Percentiles rank a stretch among this genome's conserved stretches.
phyloP scores from a whole-genome alignment of 768 basidiomycete species.

The Cystobasidiopsis lactophilus region DNA sequence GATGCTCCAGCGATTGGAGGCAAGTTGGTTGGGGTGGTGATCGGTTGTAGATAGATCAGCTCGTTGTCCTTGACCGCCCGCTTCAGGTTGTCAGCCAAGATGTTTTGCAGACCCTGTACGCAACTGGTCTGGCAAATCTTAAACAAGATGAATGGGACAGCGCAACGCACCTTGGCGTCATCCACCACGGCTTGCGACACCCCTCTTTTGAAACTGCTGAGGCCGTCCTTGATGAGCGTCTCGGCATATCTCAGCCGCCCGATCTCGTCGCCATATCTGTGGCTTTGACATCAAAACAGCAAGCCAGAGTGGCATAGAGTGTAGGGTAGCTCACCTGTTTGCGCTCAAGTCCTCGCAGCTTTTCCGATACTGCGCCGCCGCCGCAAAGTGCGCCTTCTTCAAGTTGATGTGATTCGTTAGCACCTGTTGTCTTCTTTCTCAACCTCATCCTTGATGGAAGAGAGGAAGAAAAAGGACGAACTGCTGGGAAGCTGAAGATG shows the following conservation, averaged over 20 bases:
- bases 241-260: slow-evolving; percentile 52
- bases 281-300: no score
- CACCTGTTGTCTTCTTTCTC: slow-evolving; percentile 11
- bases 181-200: slow-evolving; percentile 44
- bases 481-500: slow-evolving; percentile 19
- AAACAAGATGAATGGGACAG: no score
- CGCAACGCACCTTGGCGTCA: slow-evolving; percentile 46
- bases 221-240: slow-evolving; percentile 43
- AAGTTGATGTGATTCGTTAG: slow-evolving; percentile 64
- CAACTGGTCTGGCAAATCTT: neutral
- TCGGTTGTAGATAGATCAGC: slow-evolving; percentile 74
- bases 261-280: slow-evolving; percentile 74
- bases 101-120: slow-evolving; percentile 49
- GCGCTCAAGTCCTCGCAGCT: slow-evolving; percentile 61
- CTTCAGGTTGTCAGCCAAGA: slow-evolving; percentile 40
- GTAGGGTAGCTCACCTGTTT: slow-evolving; percentile 25
- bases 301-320: neutral
- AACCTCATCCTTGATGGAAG: neutral
- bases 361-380: slow-evolving; percentile 71
- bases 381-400: slow-evolving; percentile 64
- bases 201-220: slow-evolving; percentile 43
- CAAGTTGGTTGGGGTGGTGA: slow-evolving; percentile 51
- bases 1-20: slow-evolving; percentile 40
- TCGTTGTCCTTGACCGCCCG: slow-evolving; percentile 81
- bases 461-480: slow-evolving; percentile 12